Base-by-base conservation (phyloP, 352 stramenopile genomes). In the Phytopythium mirpurense region DNA sequence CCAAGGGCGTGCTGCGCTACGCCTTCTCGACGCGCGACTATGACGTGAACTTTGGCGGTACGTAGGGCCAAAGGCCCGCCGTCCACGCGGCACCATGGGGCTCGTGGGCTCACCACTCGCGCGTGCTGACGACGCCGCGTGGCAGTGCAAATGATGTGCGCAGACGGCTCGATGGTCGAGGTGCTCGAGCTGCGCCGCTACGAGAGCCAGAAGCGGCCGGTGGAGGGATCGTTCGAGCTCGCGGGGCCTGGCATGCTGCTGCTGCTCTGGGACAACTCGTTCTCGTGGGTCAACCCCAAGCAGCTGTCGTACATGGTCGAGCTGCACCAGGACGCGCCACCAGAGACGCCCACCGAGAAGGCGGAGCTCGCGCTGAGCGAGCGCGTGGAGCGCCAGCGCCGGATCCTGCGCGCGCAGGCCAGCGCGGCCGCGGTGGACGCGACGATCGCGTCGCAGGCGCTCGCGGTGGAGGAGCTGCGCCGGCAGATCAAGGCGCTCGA, bases 231-330 rank as follows among this genome's bases (percentile, higher is more conserved):
- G 16, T 54, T 88, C 3, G 46, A 63, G 42, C 64, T 92, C 37
- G 54, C 54, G 2, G 82, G 82, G 0, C 82, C 78, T 0, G 82
- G 77, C 0, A 74, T 87, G 60, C 59, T 86, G 55, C 51, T 88
- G 59, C 52, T 92, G 21, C 38, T 88, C 24, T 92, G 78, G 78
- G 79, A 92, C 68, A 92, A 92, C 41, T 86, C 74, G 46, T 92
- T 83, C 52, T 90, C 79, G 59, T 92, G 82, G 82, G 62, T 92
- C 48, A 89, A 90, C 52, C 56, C 67, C 23, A 92, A 92, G 57
- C 77, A 90, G 41, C 67, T 92, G 41, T 72, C 79, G 41, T 92
- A 92, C 61, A 62, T 60, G 26, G 68, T 92, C 57, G 75, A 88
- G 48, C 68, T 92, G 3, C 68, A 72, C 34, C 78, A 92, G 51